Evolutionary conservation across 768 basidiomycete species (phyloP), one percentile per base, ranked within the genome.

Genomic region (Wakefieldia striispora): DNA sequence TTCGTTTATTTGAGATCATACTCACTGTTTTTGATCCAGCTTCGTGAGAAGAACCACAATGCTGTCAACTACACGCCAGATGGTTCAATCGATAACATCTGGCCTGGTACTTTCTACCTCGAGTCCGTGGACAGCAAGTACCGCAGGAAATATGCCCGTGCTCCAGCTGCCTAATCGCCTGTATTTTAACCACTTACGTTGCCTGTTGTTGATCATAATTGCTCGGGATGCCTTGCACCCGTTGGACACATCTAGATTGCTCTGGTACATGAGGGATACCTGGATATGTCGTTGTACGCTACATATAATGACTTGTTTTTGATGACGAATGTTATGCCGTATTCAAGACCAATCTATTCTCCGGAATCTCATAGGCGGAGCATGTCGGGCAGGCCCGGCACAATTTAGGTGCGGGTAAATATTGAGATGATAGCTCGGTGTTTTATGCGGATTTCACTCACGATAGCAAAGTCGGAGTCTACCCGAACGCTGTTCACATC

Each of bases 11-110:
- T 14, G 23, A 23, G 3, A 17, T 12, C 2, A 11, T 12, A 16
- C 45, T 60, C 26, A 60, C 17, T 10, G 9, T 12, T n/a, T n/a
- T 20, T 3, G 33, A n/a, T 26, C 12, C 58, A 95, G 94, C 84
- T 97, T 44, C 91, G 95, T 36, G 95, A 98, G 75, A 86, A 90
- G 73, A 95, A 95, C 78, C 94, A 97, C 79, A 95, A 95, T 61
- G 83, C 91, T 14, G 82, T 78, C 21, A 76, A 83, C 58, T 99
- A 90, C 75, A 80, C 80, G 3, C 97, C 97, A 12, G 77, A 81
- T 43, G 97, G 97, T 40, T 84, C 83, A 20, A 69, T 94, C 50
- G 89, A 94, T 53, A 88, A 97, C 79, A 87, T 99, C 69, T 94
- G 91, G 89, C 86, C 89, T 4, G 94, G 94, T 39, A 76, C 87